Percentiles rank a stretch among this genome's conserved stretches.
Evolutionary conservation across 345 rosid genomes (phyloP).

Genomic region (Eucalyptus pauciflora): DNA sequence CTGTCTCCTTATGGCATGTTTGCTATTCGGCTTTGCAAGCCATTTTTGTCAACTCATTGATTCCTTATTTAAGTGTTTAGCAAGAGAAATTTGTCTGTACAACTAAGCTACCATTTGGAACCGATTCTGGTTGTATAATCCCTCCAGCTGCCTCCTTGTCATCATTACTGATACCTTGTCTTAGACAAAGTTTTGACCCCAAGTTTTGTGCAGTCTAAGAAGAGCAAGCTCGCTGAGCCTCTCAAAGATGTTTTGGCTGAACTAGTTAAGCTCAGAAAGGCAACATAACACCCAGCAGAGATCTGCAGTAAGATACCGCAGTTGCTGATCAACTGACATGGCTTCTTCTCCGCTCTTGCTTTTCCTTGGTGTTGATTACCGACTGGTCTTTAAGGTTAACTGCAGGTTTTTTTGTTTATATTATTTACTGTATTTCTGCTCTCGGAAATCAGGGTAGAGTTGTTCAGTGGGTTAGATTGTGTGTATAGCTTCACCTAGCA

Average conservation of each 20-base stretch:
- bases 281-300: neutral
- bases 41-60: neutral
- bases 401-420: neutral
- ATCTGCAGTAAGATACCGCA: neutral
- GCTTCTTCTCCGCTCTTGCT: neutral
- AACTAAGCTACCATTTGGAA: neutral
- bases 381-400: neutral
- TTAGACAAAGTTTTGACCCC: neutral
- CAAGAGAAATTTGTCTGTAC: neutral
- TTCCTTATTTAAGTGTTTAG: neutral
- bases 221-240: conserved; percentile 13
- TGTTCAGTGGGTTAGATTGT: neutral
- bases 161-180: neutral
- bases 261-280: conserved; percentile 18
- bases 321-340: neutral
- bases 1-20: neutral
- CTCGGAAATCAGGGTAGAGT: neutral
- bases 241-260: conserved; percentile 22
- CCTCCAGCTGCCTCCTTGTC: neutral
- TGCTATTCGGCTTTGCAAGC: neutral
- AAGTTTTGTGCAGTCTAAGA: conserved; percentile 27
- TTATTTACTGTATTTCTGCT: neutral
- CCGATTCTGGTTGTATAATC: neutral
- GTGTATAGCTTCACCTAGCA: neutral
- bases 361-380: neutral